Base-by-base conservation (phyloP, 1,284 basidiomycete species). In the Ustilago trichophora region DNA sequence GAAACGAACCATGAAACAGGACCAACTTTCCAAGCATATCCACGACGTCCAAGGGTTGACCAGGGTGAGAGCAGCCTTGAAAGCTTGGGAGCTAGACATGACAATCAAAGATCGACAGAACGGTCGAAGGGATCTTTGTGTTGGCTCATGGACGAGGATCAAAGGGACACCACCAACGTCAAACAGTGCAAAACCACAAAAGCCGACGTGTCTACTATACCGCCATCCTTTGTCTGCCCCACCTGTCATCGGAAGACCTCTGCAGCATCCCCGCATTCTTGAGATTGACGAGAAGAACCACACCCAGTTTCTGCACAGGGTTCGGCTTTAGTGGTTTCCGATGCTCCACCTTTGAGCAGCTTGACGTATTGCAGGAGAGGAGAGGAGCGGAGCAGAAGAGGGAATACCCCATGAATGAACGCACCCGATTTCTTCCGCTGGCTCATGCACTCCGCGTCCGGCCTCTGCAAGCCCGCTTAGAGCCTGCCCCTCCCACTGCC, bases 341-440 rank as follows among this genome's bases (percentile, higher is more conserved):
- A 33, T 48, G 15, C 18, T 50, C 31, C 18, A 26, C 19, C 18
- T 50, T 35, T n/a, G 25, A 22, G 29, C 13, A 25, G 25, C 18
- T 7, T 24, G n/a, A 15, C 25, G 33, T 26, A 45, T 31, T 24
- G 31, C 21, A 24, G 21, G n/a, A 16, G 5, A 8, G 31, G 31
- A 18, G 11, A 9, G 13, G 18, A 11, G 26, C 38, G 44, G 44
- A 52, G 49, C 38, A 18, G 36, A 7, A 13, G 27, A 29, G 13
- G 19, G 37, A 21, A 18, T 16, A 25, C 21, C 34, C 44, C 42
- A 44, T 59, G 50, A 53, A 47, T 45, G 27, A 13, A 29, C 27
- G 38, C 56, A 59, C 38, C 59, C 53, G 49, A 47, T 56, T 63
- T 63, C 53, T 52, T 25, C 59, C 59, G 53, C 25, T n/a, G n/a